Percentiles rank a stretch among this genome's conserved stretches.
These are phyloP conservation scores for Ophiocordyceps camponoti-leonardi DNA, from an alignment of 2,329 filamentous ascomycete genomes.

Conservation along the genomic window DNA sequence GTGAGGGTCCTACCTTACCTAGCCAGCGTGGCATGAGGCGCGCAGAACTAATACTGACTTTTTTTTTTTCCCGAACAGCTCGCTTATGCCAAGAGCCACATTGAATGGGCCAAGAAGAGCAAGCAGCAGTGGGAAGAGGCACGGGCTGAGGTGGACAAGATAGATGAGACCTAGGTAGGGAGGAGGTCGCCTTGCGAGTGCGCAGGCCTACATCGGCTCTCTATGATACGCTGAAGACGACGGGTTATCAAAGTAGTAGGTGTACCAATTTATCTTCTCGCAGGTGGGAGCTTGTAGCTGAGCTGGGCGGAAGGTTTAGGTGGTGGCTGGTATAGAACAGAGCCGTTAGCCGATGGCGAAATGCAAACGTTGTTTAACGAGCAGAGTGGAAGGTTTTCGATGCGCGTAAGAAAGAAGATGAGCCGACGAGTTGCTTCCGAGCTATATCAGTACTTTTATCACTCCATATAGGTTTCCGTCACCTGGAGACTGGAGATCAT, in stretches of 20 bases:
- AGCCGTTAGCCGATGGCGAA: not conserved
- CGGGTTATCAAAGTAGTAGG: too few species aligned
- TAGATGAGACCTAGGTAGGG: constrained; percentile 42
- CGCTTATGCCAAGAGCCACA: constrained; percentile 79
- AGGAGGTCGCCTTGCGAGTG: not conserved
- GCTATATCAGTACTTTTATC: too few species aligned
- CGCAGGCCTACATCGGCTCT: not conserved
- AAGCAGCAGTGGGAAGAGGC: constrained; percentile 89
- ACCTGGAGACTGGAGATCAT: too few species aligned
- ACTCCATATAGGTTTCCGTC: too few species aligned
- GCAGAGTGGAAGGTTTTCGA: not conserved
- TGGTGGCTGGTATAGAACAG: not conserved
- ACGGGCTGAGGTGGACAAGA: constrained; percentile 73
- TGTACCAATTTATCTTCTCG: not conserved
- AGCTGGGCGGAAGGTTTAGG: not conserved
- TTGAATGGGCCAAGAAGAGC: constrained; percentile 85
- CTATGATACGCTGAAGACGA: not conserved
- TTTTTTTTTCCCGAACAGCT: constrained; percentile 34
- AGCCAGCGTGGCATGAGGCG: not conserved
- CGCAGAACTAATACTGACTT: constrained; percentile 6
- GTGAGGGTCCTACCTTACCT: constrained; percentile 47
- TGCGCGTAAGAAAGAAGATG: too few species aligned
- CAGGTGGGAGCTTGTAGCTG: not conserved
- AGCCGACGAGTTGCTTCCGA: too few species aligned
- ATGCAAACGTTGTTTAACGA: not conserved